Evolutionary conservation across 2,329 filamentous ascomycete genomes (phyloP), one percentile per base, ranked within the genome.

Genomic region (Diaporthe citriasiana): DNA sequence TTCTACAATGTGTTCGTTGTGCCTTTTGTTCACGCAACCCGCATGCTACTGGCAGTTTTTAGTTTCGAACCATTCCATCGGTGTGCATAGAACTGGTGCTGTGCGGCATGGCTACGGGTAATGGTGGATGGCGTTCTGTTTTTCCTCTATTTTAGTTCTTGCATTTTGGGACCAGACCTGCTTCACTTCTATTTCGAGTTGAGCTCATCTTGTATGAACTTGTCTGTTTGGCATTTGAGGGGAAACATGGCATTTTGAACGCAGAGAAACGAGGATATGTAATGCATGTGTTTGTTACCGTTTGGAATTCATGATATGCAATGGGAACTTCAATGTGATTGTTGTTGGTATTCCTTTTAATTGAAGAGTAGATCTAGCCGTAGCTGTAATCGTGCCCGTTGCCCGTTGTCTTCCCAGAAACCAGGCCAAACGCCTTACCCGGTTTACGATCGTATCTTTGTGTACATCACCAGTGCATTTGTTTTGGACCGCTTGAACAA

Each of bases 181-280:
- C 3, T 59, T 71, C 57, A 12, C n/a, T 35, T 51, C n/a, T 40
- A 4, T 25, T 63, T 35, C 9, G 70, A 71, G 70, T 53, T 71
- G 70, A 71, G 47, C 70, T 71, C 70, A 30, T 71, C 56, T 17
- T 63, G 59, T 63, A 51, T 71, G 55, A 51, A 27, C 40, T 53
- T 42, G 45, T 35, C 33, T 55, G 25, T 53, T 42, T 63, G 45
- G 70, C 70, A 63, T 71, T 33, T 53, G 57, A 19, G n/a, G 51
- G 2, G 1, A 27, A 3, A 10, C 9, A n/a, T 1, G 30, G 69
- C 45, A 70, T 57, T 50, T n/a, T 51, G 35, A 47, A 35, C 56
- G 45, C 30, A 55, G 45, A 71, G 57, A 63, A 63, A 35, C 17
- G 35, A 63, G 47, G 38, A 38, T 33, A 57, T 33, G 50, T 55